phyloP scores from a whole-genome alignment of 257 asterid genomes.

The Solanum chmielewskii region DNA sequence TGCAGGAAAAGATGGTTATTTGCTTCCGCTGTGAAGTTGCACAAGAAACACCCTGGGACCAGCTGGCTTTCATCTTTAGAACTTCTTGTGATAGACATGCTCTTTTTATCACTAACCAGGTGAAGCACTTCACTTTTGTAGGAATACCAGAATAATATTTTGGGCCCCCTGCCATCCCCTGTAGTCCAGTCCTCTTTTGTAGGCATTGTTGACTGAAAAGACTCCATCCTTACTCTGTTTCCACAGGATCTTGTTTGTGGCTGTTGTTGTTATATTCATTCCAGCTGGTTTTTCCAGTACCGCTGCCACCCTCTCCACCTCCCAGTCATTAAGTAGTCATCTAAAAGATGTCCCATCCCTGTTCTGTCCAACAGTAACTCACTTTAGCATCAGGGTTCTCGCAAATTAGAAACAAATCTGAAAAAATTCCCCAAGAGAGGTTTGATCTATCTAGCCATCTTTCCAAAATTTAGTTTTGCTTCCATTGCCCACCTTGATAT shows the following conservation, averaged over 20 bases:
- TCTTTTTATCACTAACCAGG: neutral
- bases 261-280: neutral
- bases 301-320: neutral
- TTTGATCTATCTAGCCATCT: neutral
- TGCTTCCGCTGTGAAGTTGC: neutral
- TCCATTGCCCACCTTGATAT: neutral
- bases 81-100: neutral
- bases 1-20: neutral
- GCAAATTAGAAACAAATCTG: neutral
- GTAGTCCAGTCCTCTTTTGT: neutral
- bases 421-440: neutral
- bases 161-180: neutral
- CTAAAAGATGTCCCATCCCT: neutral
- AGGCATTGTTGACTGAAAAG: neutral
- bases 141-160: too few relatives aligned
- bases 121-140: too few relatives aligned
- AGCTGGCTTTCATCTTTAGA: neutral
- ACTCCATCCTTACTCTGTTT: neutral
- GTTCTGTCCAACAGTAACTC: neutral
- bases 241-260: neutral
- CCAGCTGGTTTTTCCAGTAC: neutral
- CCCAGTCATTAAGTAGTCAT: neutral
- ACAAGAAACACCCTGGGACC: neutral
- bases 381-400: neutral
- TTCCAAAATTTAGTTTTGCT: neutral